Evolutionary conservation across 2,329 filamentous ascomycete species (phyloP).

Genomic region (Monosporascus sp.): DNA sequence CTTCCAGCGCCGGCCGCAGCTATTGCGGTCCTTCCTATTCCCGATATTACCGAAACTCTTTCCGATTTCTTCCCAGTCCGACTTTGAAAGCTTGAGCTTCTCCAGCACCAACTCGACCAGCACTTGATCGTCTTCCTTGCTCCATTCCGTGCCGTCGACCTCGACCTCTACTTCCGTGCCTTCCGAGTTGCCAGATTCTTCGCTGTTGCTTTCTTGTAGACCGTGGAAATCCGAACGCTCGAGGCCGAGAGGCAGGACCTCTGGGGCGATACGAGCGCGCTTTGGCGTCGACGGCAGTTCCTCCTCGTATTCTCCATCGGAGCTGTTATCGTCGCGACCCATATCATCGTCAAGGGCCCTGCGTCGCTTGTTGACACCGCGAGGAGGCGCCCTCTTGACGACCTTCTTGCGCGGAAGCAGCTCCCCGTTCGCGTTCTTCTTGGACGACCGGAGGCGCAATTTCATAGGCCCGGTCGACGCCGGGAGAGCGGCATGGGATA

Average conservation of each 20-base stretch:
- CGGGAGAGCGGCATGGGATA: conserved; percentile 38
- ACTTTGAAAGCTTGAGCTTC: conserved; percentile 59
- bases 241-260: conserved; percentile 54
- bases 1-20: conserved; percentile 57
- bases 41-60: conserved; percentile 44
- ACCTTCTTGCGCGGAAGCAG: conserved; percentile 40
- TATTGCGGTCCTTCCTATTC: conserved; percentile 45
- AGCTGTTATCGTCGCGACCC: conserved; percentile 32
- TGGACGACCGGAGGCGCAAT: conserved; percentile 49
- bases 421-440: conserved; percentile 26
- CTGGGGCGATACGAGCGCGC: conserved; percentile 55
- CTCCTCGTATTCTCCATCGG: conserved; percentile 16
- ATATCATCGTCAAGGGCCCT: conserved; percentile 42
- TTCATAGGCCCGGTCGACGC: conserved; percentile 36
- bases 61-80: conserved; percentile 64
- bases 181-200: conserved; percentile 20
- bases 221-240: conserved; percentile 54
- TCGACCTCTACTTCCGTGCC: conserved; percentile 39
- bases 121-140: conserved; percentile 57
- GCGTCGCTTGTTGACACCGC: conserved; percentile 50
- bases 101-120: conserved; percentile 64
- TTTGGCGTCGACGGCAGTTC: conserved; percentile 50
- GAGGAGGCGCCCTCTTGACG: conserved; percentile 43
- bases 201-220: conserved; percentile 33
- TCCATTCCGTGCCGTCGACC: conserved; percentile 49